phyloP scores from a whole-genome alignment of 192 early-diverging fungal species.

The Phlyctochytrium planicorne region DNA sequence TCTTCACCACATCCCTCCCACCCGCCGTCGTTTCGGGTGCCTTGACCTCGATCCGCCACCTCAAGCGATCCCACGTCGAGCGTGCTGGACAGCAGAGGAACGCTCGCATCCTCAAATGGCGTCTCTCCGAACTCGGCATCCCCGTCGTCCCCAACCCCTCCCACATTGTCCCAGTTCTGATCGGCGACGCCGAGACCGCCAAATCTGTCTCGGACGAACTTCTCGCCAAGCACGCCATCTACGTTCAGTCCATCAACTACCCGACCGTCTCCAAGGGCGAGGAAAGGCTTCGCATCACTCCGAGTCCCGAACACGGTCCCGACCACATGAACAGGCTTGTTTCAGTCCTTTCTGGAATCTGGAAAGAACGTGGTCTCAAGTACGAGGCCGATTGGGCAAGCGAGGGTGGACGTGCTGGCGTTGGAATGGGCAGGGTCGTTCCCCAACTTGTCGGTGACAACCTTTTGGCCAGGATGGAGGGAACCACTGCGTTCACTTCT shows the following conservation, averaged over 20 bases:
- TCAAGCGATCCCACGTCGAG: conserved; percentile 78
- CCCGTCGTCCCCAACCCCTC: conserved; percentile 96
- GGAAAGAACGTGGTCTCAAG: conserved; percentile 83
- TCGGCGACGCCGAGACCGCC: conserved; percentile 89
- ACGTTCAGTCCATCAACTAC: conserved; percentile 97
- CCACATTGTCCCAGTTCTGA: conserved; percentile 95
- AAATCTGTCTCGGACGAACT: conserved; percentile 90
- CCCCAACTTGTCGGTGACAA: conserved; percentile 44
- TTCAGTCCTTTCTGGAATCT: conserved; percentile 77
- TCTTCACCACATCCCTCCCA: conserved; percentile 96
- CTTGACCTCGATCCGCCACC: conserved; percentile 84
- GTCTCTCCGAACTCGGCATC: conserved; percentile 74
- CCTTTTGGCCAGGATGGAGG: too few species aligned
- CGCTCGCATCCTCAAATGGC: conserved; percentile 78
- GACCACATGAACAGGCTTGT: conserved; percentile 84
- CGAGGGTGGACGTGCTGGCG: conserved; percentile 84
- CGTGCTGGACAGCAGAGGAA: conserved; percentile 88
- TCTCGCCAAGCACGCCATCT: conserved; percentile 82
- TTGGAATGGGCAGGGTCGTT: conserved; percentile 55
- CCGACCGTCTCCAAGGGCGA: conserved; percentile 89
- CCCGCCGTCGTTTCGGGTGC: conserved; percentile 87
- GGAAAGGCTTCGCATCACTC: conserved; percentile 96
- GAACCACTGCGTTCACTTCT: too few species aligned
- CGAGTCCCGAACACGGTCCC: conserved; percentile 87
- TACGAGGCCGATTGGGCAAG: conserved; percentile 81